phyloP scores from a whole-genome alignment of 352 stramenopile genomes.

The Globisporangium ultimum region DNA sequence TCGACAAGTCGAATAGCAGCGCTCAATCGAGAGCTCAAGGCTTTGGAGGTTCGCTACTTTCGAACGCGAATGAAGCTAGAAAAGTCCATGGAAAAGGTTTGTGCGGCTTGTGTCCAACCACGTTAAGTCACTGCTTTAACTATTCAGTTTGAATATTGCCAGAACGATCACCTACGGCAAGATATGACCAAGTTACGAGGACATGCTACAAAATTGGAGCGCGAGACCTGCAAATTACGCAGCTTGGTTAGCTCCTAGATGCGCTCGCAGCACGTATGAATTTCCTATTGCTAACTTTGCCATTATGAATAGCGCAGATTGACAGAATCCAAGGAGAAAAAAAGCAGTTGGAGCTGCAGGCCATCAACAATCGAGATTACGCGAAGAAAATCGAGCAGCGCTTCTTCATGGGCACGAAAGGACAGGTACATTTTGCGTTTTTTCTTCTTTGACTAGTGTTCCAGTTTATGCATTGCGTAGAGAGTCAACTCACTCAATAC shows the following conservation, averaged over 20 bases:
- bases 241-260: conserved; percentile 28
- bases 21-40: conserved; percentile 70
- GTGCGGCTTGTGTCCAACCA: not conserved
- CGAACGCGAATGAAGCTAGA: conserved; percentile 69
- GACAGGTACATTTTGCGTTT: conserved; percentile 21
- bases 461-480: too few species aligned
- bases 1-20: conserved; percentile 51
- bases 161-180: conserved; percentile 56
- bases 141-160: not conserved
- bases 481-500: too few species aligned
- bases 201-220: conserved; percentile 41
- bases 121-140: too few species aligned
- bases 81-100: conserved; percentile 62
- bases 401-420: conserved; percentile 75
- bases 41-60: conserved; percentile 74
- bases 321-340: conserved; percentile 74
- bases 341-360: conserved; percentile 73
- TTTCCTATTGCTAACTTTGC: not conserved
- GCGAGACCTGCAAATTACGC: conserved; percentile 62
- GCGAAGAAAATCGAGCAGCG: conserved; percentile 84
- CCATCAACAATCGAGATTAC: conserved; percentile 81
- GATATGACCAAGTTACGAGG: conserved; percentile 42
- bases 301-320: conserved; percentile 30
- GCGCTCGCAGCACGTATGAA: not conserved
- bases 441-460: not conserved